Percentiles rank a stretch among this genome's conserved stretches.
Conservation (phyloP, 2,329 filamentous ascomycete genomes). For the Davidsoniella eucalypti region DNA sequence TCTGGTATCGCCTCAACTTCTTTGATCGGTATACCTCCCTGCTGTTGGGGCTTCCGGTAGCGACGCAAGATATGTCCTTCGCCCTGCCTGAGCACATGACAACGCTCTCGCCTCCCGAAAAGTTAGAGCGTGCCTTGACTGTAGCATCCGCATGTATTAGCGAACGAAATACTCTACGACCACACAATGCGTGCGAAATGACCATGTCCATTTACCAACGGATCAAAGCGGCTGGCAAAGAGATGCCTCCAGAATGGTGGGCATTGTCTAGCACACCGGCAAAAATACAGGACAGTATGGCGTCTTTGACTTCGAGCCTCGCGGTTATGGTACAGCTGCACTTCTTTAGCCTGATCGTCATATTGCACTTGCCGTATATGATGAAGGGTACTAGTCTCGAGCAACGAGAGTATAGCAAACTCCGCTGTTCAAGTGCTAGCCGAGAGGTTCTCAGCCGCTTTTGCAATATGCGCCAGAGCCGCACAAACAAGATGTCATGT, state of each 20-base stretch:
- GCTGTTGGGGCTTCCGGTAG: conserved; percentile 32
- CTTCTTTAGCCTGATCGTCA: conserved; percentile 33
- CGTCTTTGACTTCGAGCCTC: conserved; percentile 27
- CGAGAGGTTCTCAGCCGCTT: conserved; percentile 34
- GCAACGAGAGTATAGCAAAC: conserved; percentile 31
- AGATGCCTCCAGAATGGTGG: conserved; percentile 34
- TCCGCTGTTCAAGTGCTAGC: conserved; percentile 30
- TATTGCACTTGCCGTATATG: conserved; percentile 39
- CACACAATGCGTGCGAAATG: conserved; percentile 22
- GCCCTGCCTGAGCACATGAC: conserved; percentile 17
- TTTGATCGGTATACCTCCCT: conserved; percentile 35
- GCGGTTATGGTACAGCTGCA: conserved; percentile 30
- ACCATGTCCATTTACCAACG: conserved; percentile 31
- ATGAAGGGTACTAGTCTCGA: conserved; percentile 24
- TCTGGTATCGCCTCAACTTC: conserved; percentile 35
- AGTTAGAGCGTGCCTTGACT: conserved; percentile 29
- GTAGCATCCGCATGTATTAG: conserved; percentile 28
- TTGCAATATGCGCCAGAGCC: conserved; percentile 27
- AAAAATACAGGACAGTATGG: conserved; percentile 16
- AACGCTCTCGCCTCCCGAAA: conserved; percentile 24
- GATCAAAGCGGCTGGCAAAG: conserved; percentile 26
- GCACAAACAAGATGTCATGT: conserved; percentile 24
- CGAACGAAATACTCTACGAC: conserved; percentile 24
- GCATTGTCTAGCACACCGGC: conserved; percentile 14
- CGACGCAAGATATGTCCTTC: conserved; percentile 26